Conservation (phyloP, 257 asterid species). For the Solanum infundibuliforme region DNA sequence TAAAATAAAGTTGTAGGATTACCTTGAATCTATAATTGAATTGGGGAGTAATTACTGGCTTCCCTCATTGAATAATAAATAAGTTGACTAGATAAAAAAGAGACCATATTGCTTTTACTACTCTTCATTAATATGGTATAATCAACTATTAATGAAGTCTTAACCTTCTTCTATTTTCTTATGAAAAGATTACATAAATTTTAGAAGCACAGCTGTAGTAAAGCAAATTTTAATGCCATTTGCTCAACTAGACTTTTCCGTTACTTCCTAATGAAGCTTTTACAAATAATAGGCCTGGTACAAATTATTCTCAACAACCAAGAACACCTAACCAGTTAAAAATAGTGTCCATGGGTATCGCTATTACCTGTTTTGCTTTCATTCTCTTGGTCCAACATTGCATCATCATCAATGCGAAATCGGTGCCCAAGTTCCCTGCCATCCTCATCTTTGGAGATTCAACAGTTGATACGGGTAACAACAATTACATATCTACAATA, state of each 20-base stretch:
- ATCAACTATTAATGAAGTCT: not conserved
- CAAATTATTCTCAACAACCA: not conserved
- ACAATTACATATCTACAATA: constrained; percentile 42
- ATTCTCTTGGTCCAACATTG: constrained; percentile 9
- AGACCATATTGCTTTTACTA: not conserved
- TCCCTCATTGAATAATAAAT: not conserved
- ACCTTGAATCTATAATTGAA: not conserved
- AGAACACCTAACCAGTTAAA: not conserved
- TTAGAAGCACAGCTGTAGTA: not conserved
- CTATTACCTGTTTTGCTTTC: constrained; percentile 2
- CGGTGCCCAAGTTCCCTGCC: constrained; percentile 32
- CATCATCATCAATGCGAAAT: constrained; percentile 2
- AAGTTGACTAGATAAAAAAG: not conserved
- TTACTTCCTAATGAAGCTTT: not conserved
- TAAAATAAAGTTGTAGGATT: not conserved
- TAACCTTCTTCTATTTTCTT: not conserved
- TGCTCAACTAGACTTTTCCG: not conserved
- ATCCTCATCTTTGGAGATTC: constrained; percentile 68
- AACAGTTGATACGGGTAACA: constrained; percentile 60
- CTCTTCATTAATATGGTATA: not conserved
- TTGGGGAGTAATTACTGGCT: not conserved
- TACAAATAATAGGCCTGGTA: not conserved
- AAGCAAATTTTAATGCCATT: not conserved
- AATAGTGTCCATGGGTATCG: not conserved
- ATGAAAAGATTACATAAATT: not conserved